phyloP scores from a whole-genome alignment of 2,329 filamentous ascomycete species.

The Elsinoe necatrix region DNA sequence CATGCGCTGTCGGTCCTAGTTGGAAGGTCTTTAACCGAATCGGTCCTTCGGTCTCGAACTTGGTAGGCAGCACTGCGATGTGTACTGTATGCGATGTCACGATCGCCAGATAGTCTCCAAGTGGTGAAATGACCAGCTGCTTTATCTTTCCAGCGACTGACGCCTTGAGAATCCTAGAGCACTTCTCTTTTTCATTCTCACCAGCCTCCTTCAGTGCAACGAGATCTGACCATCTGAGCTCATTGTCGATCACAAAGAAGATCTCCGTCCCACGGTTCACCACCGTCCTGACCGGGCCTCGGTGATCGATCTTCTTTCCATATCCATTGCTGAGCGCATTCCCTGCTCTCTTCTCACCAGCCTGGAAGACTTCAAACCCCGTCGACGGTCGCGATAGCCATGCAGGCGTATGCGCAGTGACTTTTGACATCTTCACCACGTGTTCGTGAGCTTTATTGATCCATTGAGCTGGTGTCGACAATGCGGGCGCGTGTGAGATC shows the following conservation, averaged over 20 bases:
- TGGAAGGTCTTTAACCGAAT: conserved; percentile 81
- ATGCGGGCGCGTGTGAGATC: not conserved
- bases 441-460: not conserved
- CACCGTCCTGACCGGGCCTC: conserved; percentile 53
- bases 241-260: conserved; percentile 78
- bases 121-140: conserved; percentile 77
- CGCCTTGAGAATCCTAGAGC: conserved; percentile 59
- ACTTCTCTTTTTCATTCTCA: conserved; percentile 2
- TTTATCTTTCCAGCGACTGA: conserved; percentile 73
- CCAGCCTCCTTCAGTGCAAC: conserved; percentile 60
- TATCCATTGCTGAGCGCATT: conserved; percentile 16
- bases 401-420: conserved; percentile 73
- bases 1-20: conserved; percentile 85
- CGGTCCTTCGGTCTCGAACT: conserved; percentile 47
- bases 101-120: conserved; percentile 72
- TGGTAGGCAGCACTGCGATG: conserved; percentile 69
- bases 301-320: conserved; percentile 16
- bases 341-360: conserved; percentile 22
- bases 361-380: conserved; percentile 68
- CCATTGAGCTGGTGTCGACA: not conserved
- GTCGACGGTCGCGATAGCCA: conserved; percentile 76
- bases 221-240: conserved; percentile 87
- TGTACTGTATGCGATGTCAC: conserved; percentile 82
- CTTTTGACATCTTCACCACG: conserved; percentile 60
- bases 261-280: conserved; percentile 77